Evolutionary conservation across 1,284 basidiomycete genomes (phyloP).

Genomic region (Apiotrichum sp.): DNA sequence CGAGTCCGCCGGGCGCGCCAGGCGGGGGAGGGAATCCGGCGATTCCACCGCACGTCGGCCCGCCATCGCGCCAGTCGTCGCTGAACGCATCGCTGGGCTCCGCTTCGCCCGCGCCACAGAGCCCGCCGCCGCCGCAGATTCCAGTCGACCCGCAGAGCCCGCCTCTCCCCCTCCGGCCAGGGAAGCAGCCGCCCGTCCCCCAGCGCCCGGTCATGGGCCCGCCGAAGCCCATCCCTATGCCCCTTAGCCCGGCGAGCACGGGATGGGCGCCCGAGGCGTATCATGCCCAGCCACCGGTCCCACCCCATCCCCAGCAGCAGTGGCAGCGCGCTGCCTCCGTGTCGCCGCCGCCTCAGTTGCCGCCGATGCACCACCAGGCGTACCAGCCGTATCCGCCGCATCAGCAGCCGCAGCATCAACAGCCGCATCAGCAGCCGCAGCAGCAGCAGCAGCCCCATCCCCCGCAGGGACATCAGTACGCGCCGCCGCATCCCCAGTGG

Average conservation of each 20-base stretch:
- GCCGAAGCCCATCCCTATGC: background rate
- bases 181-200: conserved; percentile 15
- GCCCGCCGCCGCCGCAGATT: too few species aligned
- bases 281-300: background rate
- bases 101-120: too few species aligned
- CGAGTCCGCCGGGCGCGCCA: conserved; percentile 28
- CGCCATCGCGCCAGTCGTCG: conserved; percentile 3
- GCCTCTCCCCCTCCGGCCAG: conserved; percentile 17
- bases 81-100: too few species aligned
- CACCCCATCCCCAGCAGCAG: conserved; percentile 6
- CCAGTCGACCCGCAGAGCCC: background rate
- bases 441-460: too few species aligned
- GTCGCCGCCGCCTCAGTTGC: background rate
- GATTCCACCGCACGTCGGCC: too few species aligned
- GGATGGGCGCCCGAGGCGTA: background rate
- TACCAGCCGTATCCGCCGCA: too few species aligned
- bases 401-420: too few species aligned
- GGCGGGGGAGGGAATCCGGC: background rate
- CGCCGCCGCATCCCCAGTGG: too few species aligned
- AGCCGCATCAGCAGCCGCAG: too few species aligned
- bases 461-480: too few species aligned
- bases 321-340: background rate
- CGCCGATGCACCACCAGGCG: too few species aligned
- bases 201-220: conserved; percentile 11
- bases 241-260: background rate